phyloP scores from a whole-genome alignment of 768 basidiomycete species.

The Boletus reticuloceps region DNA sequence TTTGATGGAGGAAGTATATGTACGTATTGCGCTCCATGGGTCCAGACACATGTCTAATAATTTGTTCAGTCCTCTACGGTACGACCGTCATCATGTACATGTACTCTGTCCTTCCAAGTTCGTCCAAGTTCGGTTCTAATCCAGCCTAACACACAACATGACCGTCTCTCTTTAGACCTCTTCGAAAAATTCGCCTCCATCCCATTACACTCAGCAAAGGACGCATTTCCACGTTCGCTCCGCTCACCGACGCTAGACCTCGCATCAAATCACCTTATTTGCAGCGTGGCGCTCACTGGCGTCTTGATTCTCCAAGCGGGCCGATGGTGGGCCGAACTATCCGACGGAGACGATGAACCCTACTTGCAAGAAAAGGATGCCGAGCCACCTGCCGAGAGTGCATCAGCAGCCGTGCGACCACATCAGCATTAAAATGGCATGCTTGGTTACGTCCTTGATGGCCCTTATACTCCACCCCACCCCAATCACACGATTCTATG shows the following conservation, averaged over 20 bases:
- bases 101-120: slow-evolving; percentile 78
- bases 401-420: not conserved
- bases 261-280: slow-evolving; percentile 81
- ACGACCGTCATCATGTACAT: slow-evolving; percentile 71
- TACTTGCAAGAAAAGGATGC: slow-evolving; percentile 29
- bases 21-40: slow-evolving; percentile 36
- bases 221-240: slow-evolving; percentile 62
- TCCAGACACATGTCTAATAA: not conserved
- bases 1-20: slow-evolving; percentile 90
- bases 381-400: slow-evolving; percentile 14
- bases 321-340: slow-evolving; percentile 79
- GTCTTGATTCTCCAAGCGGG: slow-evolving; percentile 81
- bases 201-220: slow-evolving; percentile 48
- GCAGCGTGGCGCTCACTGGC: slow-evolving; percentile 84
- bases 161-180: slow-evolving; percentile 42
- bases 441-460: not conserved
- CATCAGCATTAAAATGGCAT: slow-evolving; percentile 10
- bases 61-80: slow-evolving; percentile 64
- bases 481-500: not conserved
- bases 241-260: slow-evolving; percentile 70
- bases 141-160: slow-evolving; percentile 1
- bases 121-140: slow-evolving; percentile 26
- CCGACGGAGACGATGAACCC: slow-evolving; percentile 56
- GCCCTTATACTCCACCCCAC: not conserved
- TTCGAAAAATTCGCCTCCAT: slow-evolving; percentile 56